Percentiles rank a stretch among this genome's conserved stretches.
These are phyloP conservation scores for Podospora australis DNA, from an alignment of 495 filamentous ascomycete species.

Conservation along the genomic window DNA sequence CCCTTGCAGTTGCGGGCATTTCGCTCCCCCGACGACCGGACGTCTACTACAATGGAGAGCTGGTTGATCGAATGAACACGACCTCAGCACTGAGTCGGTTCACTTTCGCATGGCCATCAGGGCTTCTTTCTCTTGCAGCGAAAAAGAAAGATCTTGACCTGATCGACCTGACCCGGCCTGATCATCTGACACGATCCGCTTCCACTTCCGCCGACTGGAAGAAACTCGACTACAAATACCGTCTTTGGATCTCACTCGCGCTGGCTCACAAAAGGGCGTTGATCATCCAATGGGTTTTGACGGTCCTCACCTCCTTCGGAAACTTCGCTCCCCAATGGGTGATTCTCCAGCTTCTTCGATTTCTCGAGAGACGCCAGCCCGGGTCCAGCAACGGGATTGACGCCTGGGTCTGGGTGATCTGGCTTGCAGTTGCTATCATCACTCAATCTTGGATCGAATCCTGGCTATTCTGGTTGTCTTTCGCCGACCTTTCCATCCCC, in stretches of 20 bases:
- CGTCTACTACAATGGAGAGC: slow-evolving; percentile 50
- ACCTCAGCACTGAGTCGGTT: slow-evolving; percentile 54
- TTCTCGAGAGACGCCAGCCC: slow-evolving; percentile 52
- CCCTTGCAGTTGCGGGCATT: slow-evolving; percentile 33
- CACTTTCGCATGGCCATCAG: slow-evolving; percentile 57
- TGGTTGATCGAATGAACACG: slow-evolving; percentile 59
- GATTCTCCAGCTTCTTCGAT: slow-evolving; percentile 55
- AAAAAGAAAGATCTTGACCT: slow-evolving; percentile 53
- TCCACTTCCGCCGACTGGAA: slow-evolving; percentile 47
- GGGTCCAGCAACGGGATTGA: slow-evolving; percentile 36
- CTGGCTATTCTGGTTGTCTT: slow-evolving; percentile 60
- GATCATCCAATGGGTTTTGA: slow-evolving; percentile 48
- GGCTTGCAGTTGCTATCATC: slow-evolving; percentile 52
- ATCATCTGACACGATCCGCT: slow-evolving; percentile 43
- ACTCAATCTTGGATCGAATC: slow-evolving; percentile 52
- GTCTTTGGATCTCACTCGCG: slow-evolving; percentile 57
- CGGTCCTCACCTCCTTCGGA: slow-evolving; percentile 45
- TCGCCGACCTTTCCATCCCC: slow-evolving; percentile 55
- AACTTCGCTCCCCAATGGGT: slow-evolving; percentile 67
- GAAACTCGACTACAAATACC: slow-evolving; percentile 37
- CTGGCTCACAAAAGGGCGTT: slow-evolving; percentile 49
- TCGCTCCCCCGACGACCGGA: slow-evolving; percentile 61
- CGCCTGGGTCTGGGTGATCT: slow-evolving; percentile 62
- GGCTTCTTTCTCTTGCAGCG: slow-evolving; percentile 46
- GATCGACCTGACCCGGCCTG: slow-evolving; percentile 51